A percentile compares a stretch with the other conserved stretches of the same genome.
phyloP scores from a whole-genome alignment of 345 rosid species.

The Ceriops tagal region DNA sequence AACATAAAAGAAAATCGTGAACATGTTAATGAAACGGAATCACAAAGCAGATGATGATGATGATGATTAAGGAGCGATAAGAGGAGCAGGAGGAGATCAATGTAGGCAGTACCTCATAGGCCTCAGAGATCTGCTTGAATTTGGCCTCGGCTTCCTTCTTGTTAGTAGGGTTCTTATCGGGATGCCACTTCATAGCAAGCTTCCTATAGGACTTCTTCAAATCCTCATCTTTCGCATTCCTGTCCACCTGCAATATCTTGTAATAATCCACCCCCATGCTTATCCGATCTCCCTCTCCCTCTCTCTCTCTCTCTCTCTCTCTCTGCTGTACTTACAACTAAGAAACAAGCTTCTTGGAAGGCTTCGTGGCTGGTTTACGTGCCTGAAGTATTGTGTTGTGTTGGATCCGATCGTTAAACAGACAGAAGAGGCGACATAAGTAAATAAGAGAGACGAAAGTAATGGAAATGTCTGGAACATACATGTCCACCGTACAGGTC shows the following conservation, averaged over 20 bases:
- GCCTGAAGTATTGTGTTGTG: neutral
- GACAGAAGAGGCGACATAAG: neutral
- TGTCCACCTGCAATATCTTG: constrained; percentile 58
- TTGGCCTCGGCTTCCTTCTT: constrained; percentile 79
- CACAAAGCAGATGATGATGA: neutral
- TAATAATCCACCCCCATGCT: constrained; percentile 55
- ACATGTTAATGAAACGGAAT: neutral
- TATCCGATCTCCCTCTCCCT: neutral
- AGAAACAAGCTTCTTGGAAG: neutral
- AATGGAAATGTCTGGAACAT: constrained; percentile 13
- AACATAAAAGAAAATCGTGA: too few species aligned
- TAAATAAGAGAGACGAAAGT: neutral
- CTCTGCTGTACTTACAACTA: neutral
- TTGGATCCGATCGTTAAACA: neutral
- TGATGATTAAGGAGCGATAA: neutral
- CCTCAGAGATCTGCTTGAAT: constrained; percentile 86
- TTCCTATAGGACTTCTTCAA: constrained; percentile 80
- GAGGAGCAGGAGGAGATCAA: neutral
- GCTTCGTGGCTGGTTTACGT: neutral
- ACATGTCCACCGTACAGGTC: too few species aligned
- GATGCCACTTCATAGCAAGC: constrained; percentile 95
- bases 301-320: constrained; percentile 2
- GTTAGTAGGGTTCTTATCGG: constrained; percentile 82
- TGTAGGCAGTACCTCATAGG: constrained; percentile 52
- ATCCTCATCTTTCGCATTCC: constrained; percentile 64